phyloP scores from a whole-genome alignment of 2,329 filamentous ascomycete genomes.

The Colletotrichum neosansevieriae region DNA sequence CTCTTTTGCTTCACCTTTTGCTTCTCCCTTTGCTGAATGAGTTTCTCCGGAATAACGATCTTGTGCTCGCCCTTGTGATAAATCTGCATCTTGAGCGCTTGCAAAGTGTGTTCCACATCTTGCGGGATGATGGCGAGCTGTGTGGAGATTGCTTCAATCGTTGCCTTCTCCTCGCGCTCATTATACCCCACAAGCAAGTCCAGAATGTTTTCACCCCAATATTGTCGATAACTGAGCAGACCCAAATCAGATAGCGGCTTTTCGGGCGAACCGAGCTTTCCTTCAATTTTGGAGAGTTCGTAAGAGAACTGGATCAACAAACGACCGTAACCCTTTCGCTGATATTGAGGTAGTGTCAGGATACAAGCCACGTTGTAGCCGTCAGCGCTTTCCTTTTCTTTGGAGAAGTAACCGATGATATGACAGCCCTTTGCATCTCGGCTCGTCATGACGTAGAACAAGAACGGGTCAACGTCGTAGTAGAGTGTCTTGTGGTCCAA shows the following conservation, averaged over 20 bases:
- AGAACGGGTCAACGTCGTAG: conserved; percentile 98
- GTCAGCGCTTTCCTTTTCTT: conserved; percentile 97
- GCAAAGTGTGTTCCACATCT: conserved; percentile 94
- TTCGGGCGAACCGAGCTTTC: conserved; percentile 94
- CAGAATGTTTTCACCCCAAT: conserved; percentile 96
- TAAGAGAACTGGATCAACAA: conserved; percentile 98
- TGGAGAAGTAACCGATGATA: conserved; percentile 99
- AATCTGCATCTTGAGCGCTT: conserved; percentile 93
- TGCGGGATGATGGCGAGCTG: conserved; percentile 94
- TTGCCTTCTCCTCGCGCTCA: conserved; percentile 77
- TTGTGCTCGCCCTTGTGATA: conserved; percentile 98
- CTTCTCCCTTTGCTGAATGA: conserved; percentile 84
- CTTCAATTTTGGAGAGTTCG: conserved; percentile 94
- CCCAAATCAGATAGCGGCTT: conserved; percentile 96
- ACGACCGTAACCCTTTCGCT: conserved; percentile 92
- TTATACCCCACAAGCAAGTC: conserved; percentile 83
- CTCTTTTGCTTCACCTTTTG: conserved; percentile 82
- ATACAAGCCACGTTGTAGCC: conserved; percentile 99
- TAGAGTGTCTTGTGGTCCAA: conserved; percentile 98
- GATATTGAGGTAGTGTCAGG: conserved; percentile 94
- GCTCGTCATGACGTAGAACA: conserved; percentile 98
- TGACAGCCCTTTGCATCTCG: conserved; percentile 91
- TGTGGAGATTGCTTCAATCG: conserved; percentile 85
- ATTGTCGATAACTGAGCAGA: conserved; percentile 92
- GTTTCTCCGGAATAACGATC: conserved; percentile 88